Percentiles rank a stretch among this genome's conserved stretches.
Evolutionary conservation across 169 alveolate species (phyloP).

Genomic region (Plasmodium blacklocki): DNA sequence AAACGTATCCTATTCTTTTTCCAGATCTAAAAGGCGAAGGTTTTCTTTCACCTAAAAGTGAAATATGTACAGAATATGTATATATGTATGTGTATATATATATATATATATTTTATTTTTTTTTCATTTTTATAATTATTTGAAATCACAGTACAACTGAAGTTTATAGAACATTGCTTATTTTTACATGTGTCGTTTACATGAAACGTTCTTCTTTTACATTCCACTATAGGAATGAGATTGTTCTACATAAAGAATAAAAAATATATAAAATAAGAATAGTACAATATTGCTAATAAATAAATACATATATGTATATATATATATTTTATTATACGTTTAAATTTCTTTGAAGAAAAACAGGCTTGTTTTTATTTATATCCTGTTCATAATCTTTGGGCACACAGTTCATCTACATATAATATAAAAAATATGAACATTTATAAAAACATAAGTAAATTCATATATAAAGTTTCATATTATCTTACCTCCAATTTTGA

Average conservation of each 20-base stretch:
- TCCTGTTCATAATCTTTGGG: constrained; percentile 36
- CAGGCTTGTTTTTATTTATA: background rate
- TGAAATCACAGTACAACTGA: constrained; percentile 13
- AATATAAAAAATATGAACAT: background rate
- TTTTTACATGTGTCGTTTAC: constrained; percentile 30
- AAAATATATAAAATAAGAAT: background rate
- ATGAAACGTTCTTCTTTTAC: constrained; percentile 19
- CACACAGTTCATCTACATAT: constrained; percentile 30
- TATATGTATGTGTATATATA: background rate
- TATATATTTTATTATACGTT: constrained; percentile 13
- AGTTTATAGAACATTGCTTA: constrained; percentile 32
- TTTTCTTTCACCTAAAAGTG: constrained; percentile 18
- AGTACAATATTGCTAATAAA: background rate
- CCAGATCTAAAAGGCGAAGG: constrained; percentile 65
- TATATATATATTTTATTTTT: background rate
- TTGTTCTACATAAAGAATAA: constrained; percentile 14
- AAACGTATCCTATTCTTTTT: constrained; percentile 53
- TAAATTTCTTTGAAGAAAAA: constrained; percentile 15
- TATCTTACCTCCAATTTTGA: constrained; percentile 31
- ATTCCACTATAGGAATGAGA: constrained; percentile 35
- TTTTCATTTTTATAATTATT: background rate
- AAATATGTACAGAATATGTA: background rate
- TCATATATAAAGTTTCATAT: background rate
- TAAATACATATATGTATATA: background rate
- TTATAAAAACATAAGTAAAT: background rate